Base-by-base conservation (phyloP, 2,329 filamentous ascomycete species). In the Trichophyton schoenleinii region DNA sequence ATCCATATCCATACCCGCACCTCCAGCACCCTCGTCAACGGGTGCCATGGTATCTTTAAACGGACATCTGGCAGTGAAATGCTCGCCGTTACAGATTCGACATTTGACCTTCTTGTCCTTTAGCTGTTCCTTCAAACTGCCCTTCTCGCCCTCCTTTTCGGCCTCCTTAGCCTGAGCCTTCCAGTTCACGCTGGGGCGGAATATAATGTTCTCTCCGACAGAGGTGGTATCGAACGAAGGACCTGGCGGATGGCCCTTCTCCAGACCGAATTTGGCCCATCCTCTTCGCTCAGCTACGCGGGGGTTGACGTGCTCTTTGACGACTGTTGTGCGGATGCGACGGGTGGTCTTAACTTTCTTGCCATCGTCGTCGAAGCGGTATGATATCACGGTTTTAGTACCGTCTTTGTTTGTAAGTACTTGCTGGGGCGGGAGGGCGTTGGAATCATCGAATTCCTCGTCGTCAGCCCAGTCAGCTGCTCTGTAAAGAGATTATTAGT, bases 31-130 rank as follows among this genome's bases (percentile, higher is more conserved):
- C 57, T 80, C 78, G 48, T 78, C 78, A 62, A 79, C 75, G 5
- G 78, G 94, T 41, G 92, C 91, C 91, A 99, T 96, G 70, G 92
- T 99, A 75, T 97, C 94, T 82, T 97, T 99, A 87, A 96, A 99
- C 41, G 94, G 94, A 85, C 94, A 99, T 75, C 94, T 87, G 68
- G 92, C 92, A 48, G 94, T 99, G 82, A 97, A 99, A 85, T 99
- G 94, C 81, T 99, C 94, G 73, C 92, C 94, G 74, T 87, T 89
- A 80, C 94, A 99, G 74, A 99, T 97, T 83, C 94, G 88, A 79
- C 94, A 99, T 84, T 97, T 97, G 82, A 99, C 95, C 81, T 96
- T 95, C 85, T 96, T 96, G 80, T 96, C 91, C 84, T 94, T 95
- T 72, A 97, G 82, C 70, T 82, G 79, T 65, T 83, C 80, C 73